These are phyloP conservation scores for Camelina laxa DNA, from an alignment of 345 rosid species.

Conservation along the genomic window DNA sequence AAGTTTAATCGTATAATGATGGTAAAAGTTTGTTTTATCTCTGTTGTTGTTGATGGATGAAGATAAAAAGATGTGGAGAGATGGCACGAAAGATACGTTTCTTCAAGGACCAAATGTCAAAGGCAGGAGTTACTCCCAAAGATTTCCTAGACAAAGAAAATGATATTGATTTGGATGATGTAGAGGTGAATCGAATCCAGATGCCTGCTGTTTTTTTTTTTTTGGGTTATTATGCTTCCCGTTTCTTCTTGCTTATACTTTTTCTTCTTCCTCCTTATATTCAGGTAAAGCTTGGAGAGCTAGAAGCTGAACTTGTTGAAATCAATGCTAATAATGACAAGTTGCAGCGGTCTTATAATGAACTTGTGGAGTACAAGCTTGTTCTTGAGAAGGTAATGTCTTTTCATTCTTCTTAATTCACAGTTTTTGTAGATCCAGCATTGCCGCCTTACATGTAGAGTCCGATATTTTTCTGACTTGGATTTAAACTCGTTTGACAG, in stretches of 20 bases:
- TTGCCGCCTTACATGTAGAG: not conserved
- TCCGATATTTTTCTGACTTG: not conserved
- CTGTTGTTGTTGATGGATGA: slow-evolving; percentile 23
- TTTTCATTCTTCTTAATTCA: not conserved
- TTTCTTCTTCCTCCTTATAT: slow-evolving; percentile 36
- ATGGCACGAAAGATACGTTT: slow-evolving; percentile 92
- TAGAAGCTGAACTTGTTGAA: slow-evolving; percentile 85
- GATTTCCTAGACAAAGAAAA: slow-evolving; percentile 50
- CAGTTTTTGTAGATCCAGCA: not conserved
- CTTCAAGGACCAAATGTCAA: slow-evolving; percentile 84
- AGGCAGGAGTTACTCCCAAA: slow-evolving; percentile 72
- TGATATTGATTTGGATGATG: slow-evolving; percentile 82
- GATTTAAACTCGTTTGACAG: slow-evolving; percentile 10
- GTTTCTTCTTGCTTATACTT: slow-evolving; percentile 24
- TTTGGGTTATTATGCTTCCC: not conserved
- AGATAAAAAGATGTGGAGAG: slow-evolving; percentile 95
- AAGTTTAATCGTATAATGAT: not conserved
- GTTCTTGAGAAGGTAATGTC: slow-evolving; percentile 79
- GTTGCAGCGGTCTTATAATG: slow-evolving; percentile 80
- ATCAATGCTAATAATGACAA: slow-evolving; percentile 89
- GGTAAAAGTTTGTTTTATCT: not conserved
- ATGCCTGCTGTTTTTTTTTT: not conserved
- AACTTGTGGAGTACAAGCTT: slow-evolving; percentile 88
- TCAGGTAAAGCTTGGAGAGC: slow-evolving; percentile 82
- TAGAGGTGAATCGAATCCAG: slow-evolving; percentile 60